These are phyloP conservation scores for Paraurostyla sp. DNA, from an alignment of 73 alveolate genomes.

Conservation along the genomic window DNA sequence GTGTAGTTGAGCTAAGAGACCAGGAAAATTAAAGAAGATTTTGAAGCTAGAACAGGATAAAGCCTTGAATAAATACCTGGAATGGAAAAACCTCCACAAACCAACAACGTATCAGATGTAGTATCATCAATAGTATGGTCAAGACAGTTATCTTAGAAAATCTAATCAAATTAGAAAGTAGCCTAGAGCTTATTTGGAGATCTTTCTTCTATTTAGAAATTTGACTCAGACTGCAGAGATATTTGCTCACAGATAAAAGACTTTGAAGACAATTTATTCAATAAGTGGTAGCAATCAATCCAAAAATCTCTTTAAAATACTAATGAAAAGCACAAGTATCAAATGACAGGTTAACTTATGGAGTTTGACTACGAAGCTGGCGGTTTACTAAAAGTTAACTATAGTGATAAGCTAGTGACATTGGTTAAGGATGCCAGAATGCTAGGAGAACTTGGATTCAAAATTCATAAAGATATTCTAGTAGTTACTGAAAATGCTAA, in stretches of 20 bases:
- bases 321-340: slow-evolving; percentile 71
- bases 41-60: slow-evolving; percentile 85
- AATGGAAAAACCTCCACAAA: slow-evolving; percentile 83
- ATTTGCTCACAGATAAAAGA: slow-evolving; percentile 71
- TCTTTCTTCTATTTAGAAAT: slow-evolving; percentile 62
- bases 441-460: slow-evolving; percentile 95
- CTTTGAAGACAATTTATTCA: slow-evolving; percentile 79
- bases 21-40: slow-evolving; percentile 78
- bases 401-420: slow-evolving; percentile 94
- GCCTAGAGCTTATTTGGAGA: slow-evolving; percentile 83
- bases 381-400: slow-evolving; percentile 94
- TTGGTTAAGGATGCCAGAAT: slow-evolving; percentile 96
- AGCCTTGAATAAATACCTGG: slow-evolving; percentile 74
- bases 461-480: slow-evolving; percentile 85
- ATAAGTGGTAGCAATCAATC: slow-evolving; percentile 77
- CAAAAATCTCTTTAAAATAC: slow-evolving; percentile 57
- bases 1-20: slow-evolving; percentile 74
- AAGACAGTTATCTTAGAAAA: slow-evolving; percentile 80
- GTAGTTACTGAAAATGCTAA: slow-evolving; percentile 91
- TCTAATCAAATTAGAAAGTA: slow-evolving; percentile 69
- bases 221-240: slow-evolving; percentile 73
- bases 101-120: slow-evolving; percentile 78
- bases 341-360: slow-evolving; percentile 89
- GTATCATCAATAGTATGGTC: slow-evolving; percentile 89
- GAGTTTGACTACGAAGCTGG: slow-evolving; percentile 95